phyloP scores from a whole-genome alignment of 2,329 filamentous ascomycete species.

The Amylocarpus encephaloides region DNA sequence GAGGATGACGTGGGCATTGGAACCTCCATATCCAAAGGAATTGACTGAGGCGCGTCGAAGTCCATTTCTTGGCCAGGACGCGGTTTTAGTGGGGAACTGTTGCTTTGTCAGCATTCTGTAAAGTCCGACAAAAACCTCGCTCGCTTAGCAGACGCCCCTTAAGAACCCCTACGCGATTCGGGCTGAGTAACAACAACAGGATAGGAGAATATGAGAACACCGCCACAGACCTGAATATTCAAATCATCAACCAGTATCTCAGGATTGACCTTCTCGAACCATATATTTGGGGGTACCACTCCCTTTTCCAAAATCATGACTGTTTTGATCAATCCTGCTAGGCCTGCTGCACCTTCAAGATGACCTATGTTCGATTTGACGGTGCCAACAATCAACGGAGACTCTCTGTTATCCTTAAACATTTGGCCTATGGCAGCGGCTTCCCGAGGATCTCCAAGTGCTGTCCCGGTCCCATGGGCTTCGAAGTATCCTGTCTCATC shows the following conservation, averaged over 20 bases:
- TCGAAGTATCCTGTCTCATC: constrained; percentile 7
- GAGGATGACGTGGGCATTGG: constrained; percentile 14
- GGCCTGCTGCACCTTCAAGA: constrained; percentile 19
- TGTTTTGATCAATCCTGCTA: constrained; percentile 19
- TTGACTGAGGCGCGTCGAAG: constrained; percentile 18
- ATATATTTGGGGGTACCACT: constrained; percentile 18
- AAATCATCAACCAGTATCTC: constrained; percentile 6
- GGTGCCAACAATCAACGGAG: constrained; percentile 5
- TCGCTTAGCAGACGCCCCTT: no score
- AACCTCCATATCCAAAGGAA: constrained; percentile 22
- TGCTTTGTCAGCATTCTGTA: neutral
- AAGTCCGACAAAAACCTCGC: no score
- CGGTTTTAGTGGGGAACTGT: neutral
- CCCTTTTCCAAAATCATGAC: constrained; percentile 18
- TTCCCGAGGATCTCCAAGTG: constrained; percentile 14
- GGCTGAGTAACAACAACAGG: neutral
- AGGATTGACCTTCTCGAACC: constrained; percentile 32
- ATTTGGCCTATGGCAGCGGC: constrained; percentile 1
- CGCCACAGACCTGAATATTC: neutral
- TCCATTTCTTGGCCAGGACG: constrained; percentile 6
- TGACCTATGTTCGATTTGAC: constrained; percentile 27
- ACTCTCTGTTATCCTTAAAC: neutral
- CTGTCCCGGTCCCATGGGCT: constrained; percentile 15
- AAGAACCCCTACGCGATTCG: neutral
- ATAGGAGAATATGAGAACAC: neutral